Conservation (phyloP, 805 yeast species). For the Trichomonascus vanleenenianus region DNA sequence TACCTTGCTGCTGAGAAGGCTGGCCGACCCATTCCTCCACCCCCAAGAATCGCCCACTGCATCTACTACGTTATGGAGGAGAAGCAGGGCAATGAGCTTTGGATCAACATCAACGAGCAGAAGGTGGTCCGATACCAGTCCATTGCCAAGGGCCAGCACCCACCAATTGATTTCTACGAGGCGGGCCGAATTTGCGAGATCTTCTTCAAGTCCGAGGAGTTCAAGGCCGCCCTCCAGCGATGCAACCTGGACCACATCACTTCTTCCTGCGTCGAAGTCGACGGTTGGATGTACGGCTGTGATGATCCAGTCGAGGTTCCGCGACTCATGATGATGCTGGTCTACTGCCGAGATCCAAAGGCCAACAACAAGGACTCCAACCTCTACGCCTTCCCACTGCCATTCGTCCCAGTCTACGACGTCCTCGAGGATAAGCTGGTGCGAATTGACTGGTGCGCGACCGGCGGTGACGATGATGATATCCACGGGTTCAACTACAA, state of each 20-base stretch:
- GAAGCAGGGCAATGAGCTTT: conserved; percentile 54
- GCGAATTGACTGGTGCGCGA: conserved; percentile 68
- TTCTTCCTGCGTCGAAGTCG: conserved; percentile 41
- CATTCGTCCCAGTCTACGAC: conserved; percentile 71
- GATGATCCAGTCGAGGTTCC: conserved; percentile 41
- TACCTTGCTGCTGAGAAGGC: conserved; percentile 59
- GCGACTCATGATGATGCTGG: conserved; percentile 55
- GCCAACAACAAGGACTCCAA: conserved; percentile 28
- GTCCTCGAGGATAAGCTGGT: conserved; percentile 51
- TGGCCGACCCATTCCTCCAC: conserved; percentile 36
- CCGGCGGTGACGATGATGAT: conserved; percentile 58
- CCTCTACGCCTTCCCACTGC: conserved; percentile 55
- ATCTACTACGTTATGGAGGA: conserved; percentile 53
- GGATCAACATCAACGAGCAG: conserved; percentile 56
- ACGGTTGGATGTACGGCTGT: conserved; percentile 85
- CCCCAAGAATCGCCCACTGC: conserved; percentile 61
- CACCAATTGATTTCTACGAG: conserved; percentile 68
- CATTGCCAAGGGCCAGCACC: conserved; percentile 55
- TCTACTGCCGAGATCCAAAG: conserved; percentile 67
- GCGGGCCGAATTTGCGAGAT: conserved; percentile 44
- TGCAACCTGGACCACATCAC: conserved; percentile 34
- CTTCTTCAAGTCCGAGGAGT: conserved; percentile 45
- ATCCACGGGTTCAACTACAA: conserved; percentile 36
- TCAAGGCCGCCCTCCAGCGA: conserved; percentile 58
- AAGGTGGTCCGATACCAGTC: conserved; percentile 50